Evolutionary conservation across 495 filamentous ascomycete genomes (phyloP).

Genomic region (Podospora tetraspora): DNA sequence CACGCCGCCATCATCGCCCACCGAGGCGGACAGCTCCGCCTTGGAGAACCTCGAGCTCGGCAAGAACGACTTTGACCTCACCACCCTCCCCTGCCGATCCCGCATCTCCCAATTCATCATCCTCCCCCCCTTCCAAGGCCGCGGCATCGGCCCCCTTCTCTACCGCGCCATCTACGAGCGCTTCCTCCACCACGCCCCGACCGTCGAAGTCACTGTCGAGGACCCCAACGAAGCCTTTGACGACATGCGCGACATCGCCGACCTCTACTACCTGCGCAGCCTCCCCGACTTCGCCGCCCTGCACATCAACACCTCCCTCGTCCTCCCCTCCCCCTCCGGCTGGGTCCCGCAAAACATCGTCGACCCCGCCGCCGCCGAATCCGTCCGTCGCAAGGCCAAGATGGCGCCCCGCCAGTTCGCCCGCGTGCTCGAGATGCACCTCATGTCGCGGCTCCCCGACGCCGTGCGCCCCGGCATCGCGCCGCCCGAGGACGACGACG

Average conservation of each 20-base stretch:
- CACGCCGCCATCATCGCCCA: slow-evolving; percentile 21
- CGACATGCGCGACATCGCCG: slow-evolving; percentile 77
- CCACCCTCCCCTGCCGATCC: slow-evolving; percentile 56
- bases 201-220: slow-evolving; percentile 85
- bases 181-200: slow-evolving; percentile 56
- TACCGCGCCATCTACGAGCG: slow-evolving; percentile 70
- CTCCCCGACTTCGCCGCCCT: slow-evolving; percentile 50
- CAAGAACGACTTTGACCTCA: slow-evolving; percentile 27
- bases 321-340: slow-evolving; percentile 33
- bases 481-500: slow-evolving; percentile 10
- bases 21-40: slow-evolving; percentile 1
- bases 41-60: slow-evolving; percentile 25
- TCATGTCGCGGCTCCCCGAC: slow-evolving; percentile 67
- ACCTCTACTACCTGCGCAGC: slow-evolving; percentile 61
- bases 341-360: slow-evolving; percentile 59
- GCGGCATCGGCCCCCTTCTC: slow-evolving; percentile 71
- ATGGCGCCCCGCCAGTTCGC: slow-evolving; percentile 84
- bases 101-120: slow-evolving; percentile 94
- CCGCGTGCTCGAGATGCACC: slow-evolving; percentile 81
- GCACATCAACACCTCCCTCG: slow-evolving; percentile 42
- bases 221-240: slow-evolving; percentile 95
- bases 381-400: slow-evolving; percentile 62
- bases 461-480: slow-evolving; percentile 49
- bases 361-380: slow-evolving; percentile 49
- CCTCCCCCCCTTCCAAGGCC: slow-evolving; percentile 77